Percentiles rank a stretch among this genome's conserved stretches.
These are phyloP conservation scores for Ganoderma sp. DNA, from an alignment of 1,284 basidiomycete genomes.

Conservation along the genomic window DNA sequence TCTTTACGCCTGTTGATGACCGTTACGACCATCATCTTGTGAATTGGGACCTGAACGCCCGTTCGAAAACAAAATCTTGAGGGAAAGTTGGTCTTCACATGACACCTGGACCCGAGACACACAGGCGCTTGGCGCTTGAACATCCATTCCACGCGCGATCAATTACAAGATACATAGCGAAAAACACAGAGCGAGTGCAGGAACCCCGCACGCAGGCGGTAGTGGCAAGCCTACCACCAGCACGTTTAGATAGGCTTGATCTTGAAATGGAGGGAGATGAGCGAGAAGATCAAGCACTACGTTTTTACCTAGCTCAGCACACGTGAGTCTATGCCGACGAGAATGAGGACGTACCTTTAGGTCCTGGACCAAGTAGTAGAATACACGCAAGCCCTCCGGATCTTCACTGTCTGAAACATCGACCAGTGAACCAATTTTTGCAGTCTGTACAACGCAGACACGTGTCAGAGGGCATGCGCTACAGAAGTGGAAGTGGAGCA, in stretches of 20 bases:
- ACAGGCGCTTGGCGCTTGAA: background rate
- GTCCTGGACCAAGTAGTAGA: constrained; percentile 99
- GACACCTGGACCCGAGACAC: background rate
- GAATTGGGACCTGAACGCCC: background rate
- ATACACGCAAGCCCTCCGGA: constrained; percentile 96
- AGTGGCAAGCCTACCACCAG: background rate
- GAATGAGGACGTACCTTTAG: constrained; percentile 70
- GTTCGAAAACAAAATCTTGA: background rate
- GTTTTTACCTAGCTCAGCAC: constrained; percentile 9
- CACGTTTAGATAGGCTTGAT: constrained; percentile 90
- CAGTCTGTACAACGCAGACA: constrained; percentile 66
- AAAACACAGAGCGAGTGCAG: background rate
- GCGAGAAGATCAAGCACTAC: constrained; percentile 95
- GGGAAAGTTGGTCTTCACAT: background rate
- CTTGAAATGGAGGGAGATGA: constrained; percentile 98
- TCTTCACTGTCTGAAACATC: constrained; percentile 98
- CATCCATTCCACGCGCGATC: background rate
- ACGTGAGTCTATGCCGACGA: background rate
- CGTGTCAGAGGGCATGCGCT: background rate
- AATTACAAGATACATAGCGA: background rate
- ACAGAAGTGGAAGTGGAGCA: background rate
- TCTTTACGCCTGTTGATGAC: background rate
- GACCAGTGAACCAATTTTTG: constrained; percentile 95
- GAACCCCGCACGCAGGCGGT: background rate
- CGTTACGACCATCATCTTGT: background rate